phyloP scores from a whole-genome alignment of 164 flowering plant genomes.

The Stephania cephalantha region DNA sequence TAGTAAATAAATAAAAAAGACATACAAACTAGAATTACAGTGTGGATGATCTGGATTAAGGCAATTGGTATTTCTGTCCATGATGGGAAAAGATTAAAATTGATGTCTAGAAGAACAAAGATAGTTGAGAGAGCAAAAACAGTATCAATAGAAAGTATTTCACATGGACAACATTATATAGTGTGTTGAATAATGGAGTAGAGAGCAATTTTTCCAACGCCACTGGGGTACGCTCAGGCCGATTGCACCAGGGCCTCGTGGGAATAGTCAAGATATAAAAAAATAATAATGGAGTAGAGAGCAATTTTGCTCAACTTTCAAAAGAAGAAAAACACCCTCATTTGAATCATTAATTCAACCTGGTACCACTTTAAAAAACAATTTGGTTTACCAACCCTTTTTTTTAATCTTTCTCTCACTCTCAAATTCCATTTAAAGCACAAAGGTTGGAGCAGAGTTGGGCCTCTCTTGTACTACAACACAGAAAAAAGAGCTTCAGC shows the following conservation, averaged over 20 bases:
- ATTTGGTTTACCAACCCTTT: slow-evolving; percentile 4
- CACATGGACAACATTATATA: background rate
- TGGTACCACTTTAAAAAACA: background rate
- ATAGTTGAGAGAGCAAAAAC: background rate
- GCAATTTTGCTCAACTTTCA: background rate
- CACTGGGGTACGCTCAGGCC: too few relatives aligned
- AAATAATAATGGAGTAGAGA: background rate
- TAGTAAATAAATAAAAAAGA: too few relatives aligned
- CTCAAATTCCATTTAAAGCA: background rate
- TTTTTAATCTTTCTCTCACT: slow-evolving; percentile 14
- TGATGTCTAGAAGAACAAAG: background rate
- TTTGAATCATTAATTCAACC: background rate
- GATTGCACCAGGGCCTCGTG: too few relatives aligned
- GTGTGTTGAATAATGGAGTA: background rate
- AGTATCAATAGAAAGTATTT: background rate
- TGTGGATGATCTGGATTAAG: background rate
- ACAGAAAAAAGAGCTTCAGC: slow-evolving; percentile 26
- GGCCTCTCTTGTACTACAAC: slow-evolving; percentile 14
- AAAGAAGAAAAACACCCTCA: background rate
- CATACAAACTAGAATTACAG: background rate
- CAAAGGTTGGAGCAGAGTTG: background rate
- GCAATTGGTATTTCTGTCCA: background rate
- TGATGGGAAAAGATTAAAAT: background rate
- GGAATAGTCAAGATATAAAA: too few relatives aligned
- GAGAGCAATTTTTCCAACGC: background rate